Evolutionary conservation across 306 rosid species (phyloP), one percentile per base, ranked within the genome.

Genomic region (Ormosia emarginata): DNA sequence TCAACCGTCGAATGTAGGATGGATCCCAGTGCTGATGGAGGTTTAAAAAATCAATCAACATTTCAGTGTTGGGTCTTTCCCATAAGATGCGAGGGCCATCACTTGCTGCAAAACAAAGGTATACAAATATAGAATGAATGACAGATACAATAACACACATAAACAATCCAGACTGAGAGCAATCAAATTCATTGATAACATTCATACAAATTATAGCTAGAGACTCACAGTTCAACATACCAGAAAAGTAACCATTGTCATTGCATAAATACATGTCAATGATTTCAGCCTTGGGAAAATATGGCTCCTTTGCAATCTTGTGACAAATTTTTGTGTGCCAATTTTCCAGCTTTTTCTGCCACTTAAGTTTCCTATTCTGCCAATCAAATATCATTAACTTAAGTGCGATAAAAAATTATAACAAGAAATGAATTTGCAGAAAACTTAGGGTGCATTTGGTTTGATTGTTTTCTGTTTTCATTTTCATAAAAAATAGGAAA

Each of bases 11-110:
- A 77, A 87, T 40, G 77, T 90, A 95, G 13, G 94, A 87, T 2
- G 94, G 99, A 44, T 87, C 86, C 99, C 99, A 95, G 18, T 46
- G 72, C 76, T 88, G 92, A 88, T 95, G 93, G 79, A 89, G 88
- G 41, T 75, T 85, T 72, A 95, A 83, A 85, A 92, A 93, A 67
- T 90, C 91, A 70, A 90, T 78, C 81, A 95, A 52, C 86, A 88
- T 61, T 67, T 87, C 97, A 47, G 87, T 85, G 55, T 91, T 85
- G 11, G 94, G 97, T 67, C 80, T 87, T 83, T 74, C 86, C 96
- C 96, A 92, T 30, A 80, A 67, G 67, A 90, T 67, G 87, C 67
- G 58, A 64, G 88, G 93, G 58, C 82, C 92, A 37, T 84, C 91
- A 40, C 77, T 86, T 83, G 82, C 98, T 87, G 87, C 72, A 78